Evolutionary conservation across 2,329 filamentous ascomycete genomes (phyloP), one percentile per base, ranked within the genome.

Genomic region (Paramyrothecium sp.): DNA sequence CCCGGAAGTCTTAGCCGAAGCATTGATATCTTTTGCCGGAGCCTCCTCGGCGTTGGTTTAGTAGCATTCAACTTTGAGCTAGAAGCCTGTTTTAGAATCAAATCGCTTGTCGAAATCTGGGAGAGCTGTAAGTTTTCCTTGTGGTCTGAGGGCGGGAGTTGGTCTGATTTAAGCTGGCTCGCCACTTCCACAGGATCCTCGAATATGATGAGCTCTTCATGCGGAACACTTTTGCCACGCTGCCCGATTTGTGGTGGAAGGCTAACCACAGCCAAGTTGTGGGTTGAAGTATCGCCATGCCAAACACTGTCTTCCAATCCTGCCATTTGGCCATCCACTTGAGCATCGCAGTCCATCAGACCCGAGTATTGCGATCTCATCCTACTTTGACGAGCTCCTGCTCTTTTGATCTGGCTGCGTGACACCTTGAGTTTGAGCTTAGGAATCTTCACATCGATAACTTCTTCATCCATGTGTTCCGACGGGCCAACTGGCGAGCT

Each of bases 81-180:
- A 47, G 23, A 57, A 20, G 41, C 59, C 19, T 63, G 56, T 33
- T 56, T 55, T 22, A 63, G 44, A 10, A 51, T 53, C 30, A 54
- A 54, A 47, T 56, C 57, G 20, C 53, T 54, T 7, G 51, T 57
- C 16, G 60, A 59, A 20, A 54, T 52, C 44, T 55, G 58, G 22
- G 58, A 57, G 17, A n/a, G 10, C 13, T 53, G 49, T 19, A 57
- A 55, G 10, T 53, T 57, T 51, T 46, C 59, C 46, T 62, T 57
- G 4, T 48, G 58, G 51, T 56, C 52, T 5, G 60, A 56, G 2
- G 68, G 65, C 3, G 64, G 63, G 7, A 71, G 71, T 55, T 71
- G 72, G 13, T 65, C 56, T 54, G 75, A 70, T 48, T 72, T 71
- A 54, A 74, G 73, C 46, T 71, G 72, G 23, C 74, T 69, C 13